Evolutionary conservation across 2,329 filamentous ascomycete genomes (phyloP), one percentile per base, ranked within the genome.

Genomic region (Colletotrichum lentis): DNA sequence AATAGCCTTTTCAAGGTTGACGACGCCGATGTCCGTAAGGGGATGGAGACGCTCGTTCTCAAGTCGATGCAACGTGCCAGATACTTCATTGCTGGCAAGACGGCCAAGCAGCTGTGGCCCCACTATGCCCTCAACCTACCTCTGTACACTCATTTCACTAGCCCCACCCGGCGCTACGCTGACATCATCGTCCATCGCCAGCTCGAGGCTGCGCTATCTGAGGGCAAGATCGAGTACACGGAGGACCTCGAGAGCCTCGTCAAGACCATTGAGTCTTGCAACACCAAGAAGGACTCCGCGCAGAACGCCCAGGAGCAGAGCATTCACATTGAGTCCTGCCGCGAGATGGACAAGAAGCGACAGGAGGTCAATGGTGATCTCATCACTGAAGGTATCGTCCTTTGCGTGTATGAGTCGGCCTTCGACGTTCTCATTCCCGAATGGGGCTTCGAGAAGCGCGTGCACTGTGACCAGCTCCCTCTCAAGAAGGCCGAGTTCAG

Each of bases 401-500:
- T 99, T 64, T 97, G 93, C 77, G 96, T 99, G 39, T 99, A 99
- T 80, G 96, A 99, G 81, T 98, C 96, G 35, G 96, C 96, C 22
- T 99, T 99, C 77, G 96, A 99, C 78, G 93, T 99, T 50, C 86
- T 99, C 71, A 98, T 99, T 77, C 96, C 96, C 6, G 94, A 99
- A 77, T 99, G 94, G 84, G 96, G 96, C 72, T 98, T 99, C 73
- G 96, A 99, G 85, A 99, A 99, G 88, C 93, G 96, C 72, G 96
- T 99, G 60, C 96, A 99, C 81, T 99, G 96, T 77, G 96, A 99
- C 77, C 96, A 99, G 83, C 85, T 99, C 77, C 96, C 96, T 37
- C 84, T 99, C 73, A 95, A 98, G 87, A 99, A 99, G 85, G 96
- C 96, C n/a, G 96, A 99, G 78, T 99, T 96, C 81, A 90, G 96